These are phyloP conservation scores for Vitis hybrid DNA, from an alignment of 177 flowering plant species.

Conservation along the genomic window DNA sequence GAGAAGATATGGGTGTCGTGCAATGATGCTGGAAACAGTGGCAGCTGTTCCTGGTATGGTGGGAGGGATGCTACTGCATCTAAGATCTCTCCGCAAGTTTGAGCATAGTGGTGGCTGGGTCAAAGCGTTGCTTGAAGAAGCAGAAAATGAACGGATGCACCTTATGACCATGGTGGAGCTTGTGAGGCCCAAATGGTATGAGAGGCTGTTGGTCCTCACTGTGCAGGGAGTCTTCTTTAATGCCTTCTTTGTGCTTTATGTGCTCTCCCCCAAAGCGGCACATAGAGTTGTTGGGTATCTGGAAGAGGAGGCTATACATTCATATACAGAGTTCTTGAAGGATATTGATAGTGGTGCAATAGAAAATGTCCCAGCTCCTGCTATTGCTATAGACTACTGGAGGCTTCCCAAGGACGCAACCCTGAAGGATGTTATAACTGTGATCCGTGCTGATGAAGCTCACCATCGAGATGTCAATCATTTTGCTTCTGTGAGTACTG, in stretches of 20 bases:
- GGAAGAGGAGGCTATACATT: slow-evolving; percentile 94
- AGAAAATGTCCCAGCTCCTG: slow-evolving; percentile 82
- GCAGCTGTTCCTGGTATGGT: slow-evolving; percentile 86
- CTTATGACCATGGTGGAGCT: slow-evolving; percentile 95
- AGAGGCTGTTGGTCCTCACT: slow-evolving; percentile 72
- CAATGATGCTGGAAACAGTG: slow-evolving; percentile 87
- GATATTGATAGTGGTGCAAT: slow-evolving; percentile 70
- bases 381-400: slow-evolving; percentile 95
- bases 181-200: slow-evolving; percentile 88
- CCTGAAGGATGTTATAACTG: slow-evolving; percentile 75
- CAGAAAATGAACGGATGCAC: slow-evolving; percentile 98
- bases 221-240: slow-evolving; percentile 94
- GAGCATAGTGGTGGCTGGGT: slow-evolving; percentile 96
- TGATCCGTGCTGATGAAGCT: slow-evolving; percentile 94
- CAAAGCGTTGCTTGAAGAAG: slow-evolving; percentile 93
- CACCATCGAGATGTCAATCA: slow-evolving; percentile 97
- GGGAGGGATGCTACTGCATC: slow-evolving; percentile 89
- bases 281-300: slow-evolving; percentile 87
- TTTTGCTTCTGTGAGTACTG: slow-evolving; percentile 81
- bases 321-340: slow-evolving; percentile 83
- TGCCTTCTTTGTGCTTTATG: slow-evolving; percentile 67
- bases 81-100: slow-evolving; percentile 80
- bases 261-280: slow-evolving; percentile 81
- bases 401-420: slow-evolving; percentile 78
- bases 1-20: slow-evolving; percentile 92